Evolutionary conservation across 768 basidiomycete genomes (phyloP), one percentile per base, ranked within the genome.

Genomic region (Holtermannia corniformis): DNA sequence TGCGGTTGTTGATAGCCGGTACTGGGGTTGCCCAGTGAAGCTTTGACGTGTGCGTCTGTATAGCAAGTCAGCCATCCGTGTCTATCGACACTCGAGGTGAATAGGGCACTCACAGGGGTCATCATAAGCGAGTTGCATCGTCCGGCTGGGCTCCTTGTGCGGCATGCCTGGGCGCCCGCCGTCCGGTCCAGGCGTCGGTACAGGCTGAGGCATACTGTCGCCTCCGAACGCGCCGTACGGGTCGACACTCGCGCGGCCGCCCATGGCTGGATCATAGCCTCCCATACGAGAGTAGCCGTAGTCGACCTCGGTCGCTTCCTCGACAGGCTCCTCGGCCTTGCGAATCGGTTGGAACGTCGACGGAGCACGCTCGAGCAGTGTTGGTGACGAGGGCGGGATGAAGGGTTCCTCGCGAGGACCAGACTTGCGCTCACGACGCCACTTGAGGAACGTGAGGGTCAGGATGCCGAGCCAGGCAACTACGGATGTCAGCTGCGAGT

Each of bases 151-250:
- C 75, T 23, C 81, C 79, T 16, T 80, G 79, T 1, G 73, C 75
- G 26, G 75, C 68, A 44, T n/a, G 54, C 57, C 2, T 48, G 52
- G 28, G 59, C 59, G 0, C 76, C 55, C 70, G 70, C 44, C 77
- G 21, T 79, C 76, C 7, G 77, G 64, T 10, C 72, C 54, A 14
- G 77, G 21, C 22, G 45, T 47, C 14, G 77, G 80, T 60, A 83
- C 89, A 21, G 85, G 87, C 52, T 77, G 80, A 1, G 89, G 87
- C 0, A 87, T 80, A 40, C 32, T 16, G 16, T 87, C 86, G 63
- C 91, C 89, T 0, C 83, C 85, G 74, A 91, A 93, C 22, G 88
- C 89, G 44, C 89, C 90, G 63, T 92, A 91, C 14, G 82, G 81
- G 61, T 92, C 90, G 74, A 91, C 81, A 58, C 85, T 87, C 5